These are phyloP conservation scores for Colletotrichum sp. DNA, from an alignment of 2,329 filamentous ascomycete species.

Conservation along the genomic window DNA sequence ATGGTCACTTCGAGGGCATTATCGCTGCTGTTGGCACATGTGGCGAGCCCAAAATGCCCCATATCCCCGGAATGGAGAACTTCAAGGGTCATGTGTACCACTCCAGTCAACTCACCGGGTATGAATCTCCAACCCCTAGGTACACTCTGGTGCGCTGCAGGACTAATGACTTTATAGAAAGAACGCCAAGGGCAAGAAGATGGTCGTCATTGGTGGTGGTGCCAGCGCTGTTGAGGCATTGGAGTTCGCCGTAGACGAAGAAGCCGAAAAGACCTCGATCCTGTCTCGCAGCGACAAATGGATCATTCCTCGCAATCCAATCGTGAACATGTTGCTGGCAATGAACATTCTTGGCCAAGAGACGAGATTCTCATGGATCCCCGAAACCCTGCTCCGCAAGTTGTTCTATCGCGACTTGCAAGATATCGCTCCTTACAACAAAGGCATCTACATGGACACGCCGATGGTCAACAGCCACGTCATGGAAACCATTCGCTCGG, in stretches of 20 bases:
- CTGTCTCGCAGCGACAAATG: conserved; percentile 83
- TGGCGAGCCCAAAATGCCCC: conserved; percentile 76
- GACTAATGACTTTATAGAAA: conserved; percentile 51
- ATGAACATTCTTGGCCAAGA: conserved; percentile 83
- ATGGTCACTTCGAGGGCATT: conserved; percentile 79
- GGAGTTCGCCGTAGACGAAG: conserved; percentile 74
- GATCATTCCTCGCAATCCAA: conserved; percentile 82
- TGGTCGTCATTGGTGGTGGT: conserved; percentile 79
- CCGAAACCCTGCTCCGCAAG: conserved; percentile 74
- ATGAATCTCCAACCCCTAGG: conserved; percentile 9
- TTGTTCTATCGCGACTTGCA: conserved; percentile 85
- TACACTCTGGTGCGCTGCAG: rapidly evolving
- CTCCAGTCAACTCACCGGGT: conserved; percentile 74
- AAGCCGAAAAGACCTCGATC: conserved; percentile 73
- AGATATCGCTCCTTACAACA: conserved; percentile 71
- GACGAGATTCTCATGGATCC: conserved; percentile 77
- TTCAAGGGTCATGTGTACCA: conserved; percentile 79
- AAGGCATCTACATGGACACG: conserved; percentile 82
- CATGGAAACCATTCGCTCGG: conserved; percentile 74
- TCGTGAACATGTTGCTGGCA: conserved; percentile 76
- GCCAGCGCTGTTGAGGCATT: conserved; percentile 84
- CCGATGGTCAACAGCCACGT: conserved; percentile 89
- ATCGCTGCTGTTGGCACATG: conserved; percentile 83
- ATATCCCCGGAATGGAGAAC: conserved; percentile 71
- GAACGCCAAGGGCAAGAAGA: conserved; percentile 74